These are phyloP conservation scores for Tulasnella sp. DNA, from an alignment of 768 basidiomycete genomes.

Conservation along the genomic window DNA sequence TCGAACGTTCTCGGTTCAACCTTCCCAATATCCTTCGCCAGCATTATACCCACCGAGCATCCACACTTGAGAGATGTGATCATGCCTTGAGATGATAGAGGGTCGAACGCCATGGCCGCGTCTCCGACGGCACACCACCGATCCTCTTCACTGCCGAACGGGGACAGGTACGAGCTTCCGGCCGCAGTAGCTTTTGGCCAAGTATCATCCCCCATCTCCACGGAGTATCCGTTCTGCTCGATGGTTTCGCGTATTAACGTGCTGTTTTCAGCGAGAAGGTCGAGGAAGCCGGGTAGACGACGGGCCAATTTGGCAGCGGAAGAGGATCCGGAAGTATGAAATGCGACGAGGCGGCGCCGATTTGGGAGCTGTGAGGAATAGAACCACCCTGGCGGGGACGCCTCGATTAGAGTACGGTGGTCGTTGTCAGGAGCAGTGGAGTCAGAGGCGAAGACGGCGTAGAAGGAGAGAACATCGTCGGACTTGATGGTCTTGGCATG, in stretches of 20 bases:
- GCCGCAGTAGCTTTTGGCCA: conserved; percentile 31
- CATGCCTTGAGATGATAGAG: conserved; percentile 37
- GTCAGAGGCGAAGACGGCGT: conserved; percentile 25
- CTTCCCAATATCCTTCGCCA: neutral
- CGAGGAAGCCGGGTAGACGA: conserved; percentile 29
- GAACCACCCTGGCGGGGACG: conserved; percentile 33
- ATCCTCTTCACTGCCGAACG: conserved; percentile 23
- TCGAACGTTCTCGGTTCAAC: neutral
- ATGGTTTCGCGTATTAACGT: conserved; percentile 27
- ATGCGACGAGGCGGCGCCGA: conserved; percentile 31
- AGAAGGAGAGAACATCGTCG: conserved; percentile 31
- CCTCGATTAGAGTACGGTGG: conserved; percentile 35
- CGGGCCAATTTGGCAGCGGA: conserved; percentile 29
- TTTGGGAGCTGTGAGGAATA: conserved; percentile 32
- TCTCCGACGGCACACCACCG: conserved; percentile 35
- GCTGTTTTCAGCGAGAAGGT: conserved; percentile 28
- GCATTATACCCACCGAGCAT: neutral
- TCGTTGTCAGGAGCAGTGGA: conserved; percentile 26
- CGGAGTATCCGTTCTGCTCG: conserved; percentile 25
- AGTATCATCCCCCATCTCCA: conserved; percentile 4
- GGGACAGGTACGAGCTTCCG: conserved; percentile 29
- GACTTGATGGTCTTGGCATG: conserved; percentile 28
- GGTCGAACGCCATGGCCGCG: conserved; percentile 36
- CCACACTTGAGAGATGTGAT: conserved; percentile 30
- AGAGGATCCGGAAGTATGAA: conserved; percentile 29